These are phyloP conservation scores for Fusarium verticillioides DNA, from an alignment of 2,329 filamentous ascomycete species.

Conservation along the genomic window DNA sequence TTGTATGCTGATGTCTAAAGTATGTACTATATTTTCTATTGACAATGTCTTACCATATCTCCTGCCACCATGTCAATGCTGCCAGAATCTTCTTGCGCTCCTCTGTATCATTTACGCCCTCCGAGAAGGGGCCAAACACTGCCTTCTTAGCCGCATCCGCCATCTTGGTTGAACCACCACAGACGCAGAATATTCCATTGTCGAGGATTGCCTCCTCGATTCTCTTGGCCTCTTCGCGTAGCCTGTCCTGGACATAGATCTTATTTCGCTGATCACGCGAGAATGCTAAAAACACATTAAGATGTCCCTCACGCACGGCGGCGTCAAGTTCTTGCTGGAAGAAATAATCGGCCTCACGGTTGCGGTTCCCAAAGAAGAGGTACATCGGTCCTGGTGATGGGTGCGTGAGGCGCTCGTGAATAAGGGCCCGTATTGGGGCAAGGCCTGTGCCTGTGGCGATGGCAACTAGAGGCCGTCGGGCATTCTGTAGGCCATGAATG, in stretches of 20 bases:
- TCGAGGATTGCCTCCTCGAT: conserved; percentile 50
- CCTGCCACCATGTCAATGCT: conserved; percentile 63
- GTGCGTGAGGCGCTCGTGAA: conserved; percentile 73
- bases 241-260: conserved; percentile 66
- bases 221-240: conserved; percentile 55
- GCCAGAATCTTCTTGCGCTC: conserved; percentile 53
- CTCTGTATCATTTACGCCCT: conserved; percentile 50
- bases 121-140: conserved; percentile 60
- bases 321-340: conserved; percentile 79
- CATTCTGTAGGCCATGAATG: conserved; percentile 53
- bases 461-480: conserved; percentile 72
- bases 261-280: conserved; percentile 61
- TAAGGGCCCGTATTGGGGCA: conserved; percentile 82
- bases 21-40: neutral
- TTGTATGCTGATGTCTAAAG: neutral
- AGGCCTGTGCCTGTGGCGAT: conserved; percentile 89
- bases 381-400: conserved; percentile 55
- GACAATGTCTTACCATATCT: conserved; percentile 62
- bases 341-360: conserved; percentile 79
- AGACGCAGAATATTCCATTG: conserved; percentile 62
- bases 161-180: conserved; percentile 69
- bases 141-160: conserved; percentile 64
- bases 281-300: conserved; percentile 59
- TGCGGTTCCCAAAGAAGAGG: conserved; percentile 89
- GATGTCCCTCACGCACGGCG: conserved; percentile 26